Evolutionary conservation across 345 rosid species (phyloP).

Genomic region (Populus ilicifolia): DNA sequence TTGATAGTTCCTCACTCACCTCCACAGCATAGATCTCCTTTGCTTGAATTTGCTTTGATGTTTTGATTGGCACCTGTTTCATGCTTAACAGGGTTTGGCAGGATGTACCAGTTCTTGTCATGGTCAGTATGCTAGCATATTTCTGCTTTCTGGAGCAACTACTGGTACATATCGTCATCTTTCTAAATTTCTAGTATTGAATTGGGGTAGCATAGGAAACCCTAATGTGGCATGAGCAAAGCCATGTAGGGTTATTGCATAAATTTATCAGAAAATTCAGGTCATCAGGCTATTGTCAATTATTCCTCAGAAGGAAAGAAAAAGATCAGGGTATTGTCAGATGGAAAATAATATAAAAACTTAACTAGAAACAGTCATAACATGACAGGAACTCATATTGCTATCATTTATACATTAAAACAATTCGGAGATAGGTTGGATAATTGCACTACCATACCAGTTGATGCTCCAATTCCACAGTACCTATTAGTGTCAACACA

Average conservation of each 20-base stretch:
- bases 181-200: neutral
- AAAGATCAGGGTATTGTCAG: neutral
- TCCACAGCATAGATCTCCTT: neutral
- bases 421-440: neutral
- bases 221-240: neutral
- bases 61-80: constrained; percentile 3
- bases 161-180: constrained; percentile 26
- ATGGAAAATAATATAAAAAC: neutral
- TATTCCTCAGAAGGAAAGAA: too few relatives aligned
- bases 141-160: constrained; percentile 67
- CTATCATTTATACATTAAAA: neutral
- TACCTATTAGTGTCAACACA: too few relatives aligned
- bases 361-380: neutral
- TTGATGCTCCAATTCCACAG: too few relatives aligned
- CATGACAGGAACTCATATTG: neutral
- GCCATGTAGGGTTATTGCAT: neutral
- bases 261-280: neutral
- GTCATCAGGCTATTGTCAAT: neutral
- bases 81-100: constrained; percentile 44
- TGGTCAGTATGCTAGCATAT: constrained; percentile 69
- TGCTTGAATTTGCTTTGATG: neutral
- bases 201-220: neutral
- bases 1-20: neutral
- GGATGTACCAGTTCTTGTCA: constrained; percentile 54
- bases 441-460: too few relatives aligned